Conservation (phyloP, 1,284 basidiomycete genomes). For the Malassezia brasiliensis region DNA sequence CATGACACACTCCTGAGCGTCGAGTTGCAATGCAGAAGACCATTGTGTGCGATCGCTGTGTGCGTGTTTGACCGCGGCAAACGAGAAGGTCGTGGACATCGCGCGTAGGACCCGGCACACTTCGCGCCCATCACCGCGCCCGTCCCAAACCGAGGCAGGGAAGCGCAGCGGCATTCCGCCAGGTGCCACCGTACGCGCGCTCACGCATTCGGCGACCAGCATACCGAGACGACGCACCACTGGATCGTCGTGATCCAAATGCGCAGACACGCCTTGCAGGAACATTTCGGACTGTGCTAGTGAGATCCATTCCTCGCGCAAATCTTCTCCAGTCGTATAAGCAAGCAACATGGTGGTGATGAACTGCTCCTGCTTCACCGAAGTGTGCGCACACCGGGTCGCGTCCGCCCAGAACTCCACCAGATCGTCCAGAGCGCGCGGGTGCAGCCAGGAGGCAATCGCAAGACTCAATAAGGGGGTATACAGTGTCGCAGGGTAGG, state of each 20-base stretch:
- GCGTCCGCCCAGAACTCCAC: constrained; percentile 7
- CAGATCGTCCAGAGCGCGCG: background rate
- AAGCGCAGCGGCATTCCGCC: constrained; percentile 61
- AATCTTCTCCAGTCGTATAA: background rate
- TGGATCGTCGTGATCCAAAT: constrained; percentile 56
- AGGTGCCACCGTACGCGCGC: constrained; percentile 3
- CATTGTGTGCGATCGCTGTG: background rate
- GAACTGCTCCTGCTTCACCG: background rate
- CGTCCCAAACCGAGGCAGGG: constrained; percentile 65
- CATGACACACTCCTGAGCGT: background rate
- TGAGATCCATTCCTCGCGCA: background rate
- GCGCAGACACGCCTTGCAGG: constrained; percentile 63
- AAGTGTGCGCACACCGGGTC: background rate
- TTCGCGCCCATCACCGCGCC: constrained; percentile 58
- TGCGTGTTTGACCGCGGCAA: constrained; percentile 2
- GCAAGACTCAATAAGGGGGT: constrained; percentile 3
- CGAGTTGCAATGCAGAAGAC: background rate
- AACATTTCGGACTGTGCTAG: constrained; percentile 56
- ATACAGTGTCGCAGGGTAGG: background rate
- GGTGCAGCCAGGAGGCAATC: background rate
- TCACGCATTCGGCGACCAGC: constrained; percentile 66
- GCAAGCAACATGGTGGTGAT: constrained; percentile 5
- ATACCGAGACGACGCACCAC: constrained; percentile 79
- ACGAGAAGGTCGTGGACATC: constrained; percentile 2
- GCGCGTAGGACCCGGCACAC: constrained; percentile 34